phyloP scores from a whole-genome alignment of 2,329 filamentous ascomycete genomes.

The Xylariales sp. region DNA sequence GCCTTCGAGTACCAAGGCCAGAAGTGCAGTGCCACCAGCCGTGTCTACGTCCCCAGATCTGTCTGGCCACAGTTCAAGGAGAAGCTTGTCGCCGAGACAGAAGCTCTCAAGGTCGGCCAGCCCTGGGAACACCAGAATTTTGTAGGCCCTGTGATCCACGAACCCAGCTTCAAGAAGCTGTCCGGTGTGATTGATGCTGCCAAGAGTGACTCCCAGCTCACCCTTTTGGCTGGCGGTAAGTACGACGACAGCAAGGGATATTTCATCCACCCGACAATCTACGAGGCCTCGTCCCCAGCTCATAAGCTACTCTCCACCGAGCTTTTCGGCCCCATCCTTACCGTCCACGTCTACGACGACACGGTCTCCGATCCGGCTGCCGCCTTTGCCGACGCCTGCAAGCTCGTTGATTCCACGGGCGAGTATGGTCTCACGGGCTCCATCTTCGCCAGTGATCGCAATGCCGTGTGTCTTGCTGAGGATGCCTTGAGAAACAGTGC shows the following conservation, averaged over 20 bases:
- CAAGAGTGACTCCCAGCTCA: constrained; percentile 68
- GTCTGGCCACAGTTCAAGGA: constrained; percentile 68
- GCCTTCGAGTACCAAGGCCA: constrained; percentile 91
- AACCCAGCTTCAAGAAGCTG: constrained; percentile 76
- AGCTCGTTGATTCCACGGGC: constrained; percentile 64
- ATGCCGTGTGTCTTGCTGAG: constrained; percentile 63
- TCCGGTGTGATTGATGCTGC: constrained; percentile 71
- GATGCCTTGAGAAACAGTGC: constrained; percentile 67
- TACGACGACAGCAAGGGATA: constrained; percentile 76
- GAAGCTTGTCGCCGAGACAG: constrained; percentile 62
- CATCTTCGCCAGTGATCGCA: constrained; percentile 67
- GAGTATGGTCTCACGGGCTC: constrained; percentile 77
- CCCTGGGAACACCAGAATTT: constrained; percentile 71
- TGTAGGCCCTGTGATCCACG: constrained; percentile 83
- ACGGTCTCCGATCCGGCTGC: constrained; percentile 38
- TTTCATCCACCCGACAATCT: constrained; percentile 81
- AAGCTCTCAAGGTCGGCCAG: constrained; percentile 65
- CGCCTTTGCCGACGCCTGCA: constrained; percentile 55
- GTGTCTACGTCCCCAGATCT: constrained; percentile 72
- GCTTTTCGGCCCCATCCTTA: constrained; percentile 76
- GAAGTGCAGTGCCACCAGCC: constrained; percentile 83
- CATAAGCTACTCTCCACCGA: constrained; percentile 74
- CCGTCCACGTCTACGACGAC: constrained; percentile 75
- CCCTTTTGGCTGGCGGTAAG: constrained; percentile 69
- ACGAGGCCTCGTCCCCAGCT: constrained; percentile 65